Evolutionary conservation across 2,329 filamentous ascomycete genomes (phyloP).

Genomic region (Lasiodiplodia citricola): DNA sequence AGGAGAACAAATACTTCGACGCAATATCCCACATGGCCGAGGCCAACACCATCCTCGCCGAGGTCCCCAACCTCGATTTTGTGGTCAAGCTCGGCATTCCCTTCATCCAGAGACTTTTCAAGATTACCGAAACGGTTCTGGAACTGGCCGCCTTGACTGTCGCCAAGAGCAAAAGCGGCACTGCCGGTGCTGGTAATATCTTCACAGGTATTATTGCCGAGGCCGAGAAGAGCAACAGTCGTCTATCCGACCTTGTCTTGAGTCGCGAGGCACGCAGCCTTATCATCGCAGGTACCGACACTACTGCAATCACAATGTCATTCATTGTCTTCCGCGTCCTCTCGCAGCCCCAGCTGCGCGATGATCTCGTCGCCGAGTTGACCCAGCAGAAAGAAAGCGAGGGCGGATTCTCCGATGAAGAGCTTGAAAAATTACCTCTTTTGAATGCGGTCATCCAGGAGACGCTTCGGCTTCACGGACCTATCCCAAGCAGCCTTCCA

Average conservation of each 20-base stretch:
- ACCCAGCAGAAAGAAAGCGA: slow-evolving; percentile 32
- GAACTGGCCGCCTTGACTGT: slow-evolving; percentile 38
- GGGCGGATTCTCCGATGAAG: slow-evolving; percentile 31
- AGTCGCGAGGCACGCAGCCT: slow-evolving; percentile 35
- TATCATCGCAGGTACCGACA: slow-evolving; percentile 44
- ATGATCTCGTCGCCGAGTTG: slow-evolving; percentile 26
- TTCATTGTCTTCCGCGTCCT: slow-evolving; percentile 43
- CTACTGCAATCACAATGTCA: slow-evolving; percentile 40
- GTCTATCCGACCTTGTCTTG: slow-evolving; percentile 38
- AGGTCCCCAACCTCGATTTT: slow-evolving; percentile 36
- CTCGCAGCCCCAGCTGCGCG: slow-evolving; percentile 25
- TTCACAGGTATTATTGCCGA: slow-evolving; percentile 42
- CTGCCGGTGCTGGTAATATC: slow-evolving; percentile 39
- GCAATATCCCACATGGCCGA: background rate
- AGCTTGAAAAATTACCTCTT: slow-evolving; percentile 39
- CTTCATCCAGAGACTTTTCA: slow-evolving; percentile 41
- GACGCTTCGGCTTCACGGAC: slow-evolving; percentile 44
- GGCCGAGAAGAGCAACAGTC: slow-evolving; percentile 38
- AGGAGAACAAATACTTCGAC: slow-evolving; percentile 11
- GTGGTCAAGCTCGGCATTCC: slow-evolving; percentile 39
- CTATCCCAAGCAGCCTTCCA: slow-evolving; percentile 42
- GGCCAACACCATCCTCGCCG: slow-evolving; percentile 33
- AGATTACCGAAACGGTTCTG: slow-evolving; percentile 40
- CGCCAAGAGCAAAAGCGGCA: slow-evolving; percentile 37
- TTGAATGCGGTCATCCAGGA: slow-evolving; percentile 47